phyloP scores from a whole-genome alignment of 1,284 basidiomycete genomes.

The Moniliophthora roreri region DNA sequence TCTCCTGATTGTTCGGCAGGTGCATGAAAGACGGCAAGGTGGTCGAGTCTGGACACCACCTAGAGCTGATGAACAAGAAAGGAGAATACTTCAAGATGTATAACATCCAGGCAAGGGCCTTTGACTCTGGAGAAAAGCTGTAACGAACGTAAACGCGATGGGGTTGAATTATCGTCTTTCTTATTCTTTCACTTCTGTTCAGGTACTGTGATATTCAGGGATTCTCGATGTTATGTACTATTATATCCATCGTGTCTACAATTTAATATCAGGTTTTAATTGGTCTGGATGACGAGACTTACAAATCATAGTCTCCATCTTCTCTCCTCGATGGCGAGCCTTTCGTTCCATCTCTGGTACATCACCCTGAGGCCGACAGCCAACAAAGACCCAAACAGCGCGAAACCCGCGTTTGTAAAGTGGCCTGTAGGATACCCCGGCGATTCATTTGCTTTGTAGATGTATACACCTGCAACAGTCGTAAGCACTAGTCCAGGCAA shows the following conservation, averaged over 20 bases:
- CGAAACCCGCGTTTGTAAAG: constrained; percentile 32
- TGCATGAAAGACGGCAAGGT: constrained; percentile 60
- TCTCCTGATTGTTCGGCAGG: constrained; percentile 29
- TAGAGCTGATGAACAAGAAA: constrained; percentile 39
- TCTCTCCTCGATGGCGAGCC: constrained; percentile 3
- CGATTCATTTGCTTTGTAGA: constrained; percentile 34
- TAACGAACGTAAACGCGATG: too few species aligned
- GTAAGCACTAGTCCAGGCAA: neutral
- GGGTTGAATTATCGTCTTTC: too few species aligned
- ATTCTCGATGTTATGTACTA: too few species aligned
- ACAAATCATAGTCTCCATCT: constrained; percentile 10
- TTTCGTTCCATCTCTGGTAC: constrained; percentile 5
- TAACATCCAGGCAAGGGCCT: constrained; percentile 20
- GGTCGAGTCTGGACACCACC: constrained; percentile 54
- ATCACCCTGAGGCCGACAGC: constrained; percentile 2
- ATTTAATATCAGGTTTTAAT: too few species aligned
- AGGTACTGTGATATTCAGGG: too few species aligned
- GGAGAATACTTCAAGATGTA: constrained; percentile 60
- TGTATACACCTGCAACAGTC: constrained; percentile 32
- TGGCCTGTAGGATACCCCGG: constrained; percentile 35
- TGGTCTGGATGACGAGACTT: too few species aligned
- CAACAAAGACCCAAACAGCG: constrained; percentile 19
- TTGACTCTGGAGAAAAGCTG: neutral
- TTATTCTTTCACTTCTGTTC: too few species aligned
- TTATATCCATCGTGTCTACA: too few species aligned